Base-by-base conservation (phyloP, 1,139 yeast genomes). In the Pichia sp. region DNA sequence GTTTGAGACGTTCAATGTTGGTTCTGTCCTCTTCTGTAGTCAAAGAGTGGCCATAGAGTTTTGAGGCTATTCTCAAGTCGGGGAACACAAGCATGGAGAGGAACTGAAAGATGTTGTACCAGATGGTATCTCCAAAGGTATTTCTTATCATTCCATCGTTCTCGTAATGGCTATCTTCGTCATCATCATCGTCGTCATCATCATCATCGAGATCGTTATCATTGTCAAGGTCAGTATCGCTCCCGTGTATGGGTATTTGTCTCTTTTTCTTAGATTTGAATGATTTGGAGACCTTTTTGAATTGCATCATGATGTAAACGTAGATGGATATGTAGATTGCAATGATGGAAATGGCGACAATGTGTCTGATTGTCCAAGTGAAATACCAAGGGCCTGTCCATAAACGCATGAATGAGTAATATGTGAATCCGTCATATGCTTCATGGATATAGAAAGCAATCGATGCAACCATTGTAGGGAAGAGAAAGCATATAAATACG, bases 341-440 rank as follows among this genome's bases (percentile, higher is more conserved):
- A 37, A 84, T 53, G 50, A 87, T 83, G 23, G 71, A 55, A 12
- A 82, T 55, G 43, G 83, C 69, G 37, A 87, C 73, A 40, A 74
- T 56, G 55, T 77, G 86, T 31, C 96, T 66, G 3, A 94, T 91
- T 1, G 75, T 78, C 95, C 95, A 87, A 45, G 88, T 74, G 35
- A 87, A 63, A 54, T 77, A 79, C 94, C 94, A 86, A 10, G 70
- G 56, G 0, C 94, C 94, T 3, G 64, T 49, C 36, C 76, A 73
- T 0, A 95, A 91, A n/a, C 40, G 22, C 36, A 87, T 62, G 54
- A 82, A 86, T 55, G 94, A 80, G 88, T 91, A 83, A 39, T 85
- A 77, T 32, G 81, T 75, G 45, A 74, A 69, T 14, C 83, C 74
- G 25, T 60, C 57, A 52, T 80, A 83, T 1, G 86, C 85, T 13